A percentile compares a stretch with the other conserved stretches of the same genome.
Evolutionary conservation across 805 yeast species (phyloP).

Genomic region (Candida methanosorbosa): DNA sequence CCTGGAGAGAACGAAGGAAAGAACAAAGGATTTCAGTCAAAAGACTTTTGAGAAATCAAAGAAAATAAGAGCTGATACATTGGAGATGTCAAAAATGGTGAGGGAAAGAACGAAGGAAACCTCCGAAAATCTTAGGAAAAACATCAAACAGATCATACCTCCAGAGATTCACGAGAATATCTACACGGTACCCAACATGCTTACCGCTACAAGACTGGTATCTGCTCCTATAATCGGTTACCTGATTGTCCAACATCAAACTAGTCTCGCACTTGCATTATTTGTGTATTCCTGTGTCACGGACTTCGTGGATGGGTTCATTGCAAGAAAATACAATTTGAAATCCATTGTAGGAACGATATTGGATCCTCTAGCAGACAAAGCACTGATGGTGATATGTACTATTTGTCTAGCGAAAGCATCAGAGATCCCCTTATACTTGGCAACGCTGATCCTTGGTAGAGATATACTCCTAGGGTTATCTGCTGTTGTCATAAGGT

Average conservation of each 20-base stretch:
- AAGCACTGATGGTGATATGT: conserved; percentile 77
- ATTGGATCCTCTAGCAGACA: conserved; percentile 94
- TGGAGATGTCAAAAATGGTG: conserved; percentile 10
- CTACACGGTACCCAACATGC: conserved; percentile 78
- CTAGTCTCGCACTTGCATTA: conserved; percentile 56
- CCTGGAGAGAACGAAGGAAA: conserved; percentile 5
- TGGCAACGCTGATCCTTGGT: conserved; percentile 69
- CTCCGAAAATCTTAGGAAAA: conserved; percentile 13
- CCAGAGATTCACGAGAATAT: conserved; percentile 44
- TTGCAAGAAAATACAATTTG: conserved; percentile 76
- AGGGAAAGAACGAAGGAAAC: conserved; percentile 7
- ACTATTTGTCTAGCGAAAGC: conserved; percentile 68
- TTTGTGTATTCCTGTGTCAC: conserved; percentile 85
- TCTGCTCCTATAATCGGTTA: conserved; percentile 84
- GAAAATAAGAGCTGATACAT: conserved; percentile 10
- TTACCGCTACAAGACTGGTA: conserved; percentile 73
- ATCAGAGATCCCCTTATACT: conserved; percentile 59
- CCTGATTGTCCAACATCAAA: conserved; percentile 55
- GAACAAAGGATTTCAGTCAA: conserved; percentile 3
- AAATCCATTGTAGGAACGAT: conserved; percentile 82
- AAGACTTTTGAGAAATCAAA: conserved; percentile 6
- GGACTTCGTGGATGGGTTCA: conserved; percentile 84
- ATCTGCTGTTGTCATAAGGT: conserved; percentile 67
- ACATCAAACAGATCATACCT: conserved; percentile 22
- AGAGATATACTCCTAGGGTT: conserved; percentile 70